Evolutionary conservation across 2,329 filamentous ascomycete genomes (phyloP), one percentile per base, ranked within the genome.

Genomic region (Penicillium brasilianum): DNA sequence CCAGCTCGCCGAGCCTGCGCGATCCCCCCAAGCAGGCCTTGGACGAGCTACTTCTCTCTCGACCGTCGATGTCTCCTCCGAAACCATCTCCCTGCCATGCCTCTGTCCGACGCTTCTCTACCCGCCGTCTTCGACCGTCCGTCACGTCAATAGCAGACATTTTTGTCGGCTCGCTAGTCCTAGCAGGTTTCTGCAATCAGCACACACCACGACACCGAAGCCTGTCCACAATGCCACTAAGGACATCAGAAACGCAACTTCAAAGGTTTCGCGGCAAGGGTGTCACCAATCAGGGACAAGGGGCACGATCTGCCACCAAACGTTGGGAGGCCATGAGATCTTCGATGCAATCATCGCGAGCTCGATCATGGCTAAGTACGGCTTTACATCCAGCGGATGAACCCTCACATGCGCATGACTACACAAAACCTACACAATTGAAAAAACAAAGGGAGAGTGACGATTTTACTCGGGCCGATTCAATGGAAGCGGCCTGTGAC

Each of bases 151-250:
- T 84, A 74, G 81, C 83, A 67, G 81, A 82, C 66, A 68, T 83
- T 64, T 86, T 87, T 73, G 81, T 87, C 64, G 74, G 77, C 62
- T 83, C 83, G 46, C 72, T 87, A 66, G 80, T 83, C 60, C 75
- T 81, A 65, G 84, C 84, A 53, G 80, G 80, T 44, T 80, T 80
- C 51, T 87, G 84, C 70, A 76, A 74, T 61, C 73, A 80, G 52
- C 84, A 86, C 69, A 76, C 78, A 25, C 76, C 74, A 54, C 69
- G 67, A 54, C 65, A 61, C 44, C 67, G 76, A 73, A 51, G 70
- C 13, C 37, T 77, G 8, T 70, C 71, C 18, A 74, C 70, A 41
- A 41, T 72, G 20, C 55, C 70, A 10, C 60, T 62, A 43, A 62
- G 55, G 44, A 28, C 53, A 44, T 53, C 69, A n/a, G 61, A 63